A percentile compares a stretch with the other conserved stretches of the same genome.
phyloP scores from a whole-genome alignment of 768 basidiomycete species.

The Boletus vinaceobasis region DNA sequence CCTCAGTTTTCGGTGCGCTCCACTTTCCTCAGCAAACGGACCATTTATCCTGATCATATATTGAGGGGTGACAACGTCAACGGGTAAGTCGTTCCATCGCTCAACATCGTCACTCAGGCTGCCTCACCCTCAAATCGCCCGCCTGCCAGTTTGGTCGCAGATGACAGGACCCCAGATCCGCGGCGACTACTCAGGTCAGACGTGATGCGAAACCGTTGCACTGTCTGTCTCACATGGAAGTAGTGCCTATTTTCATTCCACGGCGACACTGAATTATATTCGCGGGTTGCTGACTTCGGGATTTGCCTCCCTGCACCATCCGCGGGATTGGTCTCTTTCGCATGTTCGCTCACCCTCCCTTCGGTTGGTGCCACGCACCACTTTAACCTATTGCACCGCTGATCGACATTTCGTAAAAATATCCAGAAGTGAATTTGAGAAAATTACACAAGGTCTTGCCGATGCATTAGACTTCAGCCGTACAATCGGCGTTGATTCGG shows the following conservation, averaged over 20 bases:
- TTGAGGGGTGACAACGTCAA: slow-evolving; percentile 94
- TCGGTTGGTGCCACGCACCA: slow-evolving; percentile 40
- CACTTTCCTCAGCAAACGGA: background rate
- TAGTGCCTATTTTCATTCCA: slow-evolving; percentile 95
- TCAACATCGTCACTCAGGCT: background rate
- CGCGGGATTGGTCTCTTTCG: slow-evolving; percentile 85
- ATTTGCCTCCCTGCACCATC: slow-evolving; percentile 90
- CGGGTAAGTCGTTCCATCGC: slow-evolving; percentile 47
- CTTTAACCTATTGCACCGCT: slow-evolving; percentile 4
- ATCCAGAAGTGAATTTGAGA: slow-evolving; percentile 74
- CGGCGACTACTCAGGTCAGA: slow-evolving; percentile 73
- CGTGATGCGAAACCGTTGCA: background rate
- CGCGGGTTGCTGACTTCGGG: slow-evolving; percentile 86
- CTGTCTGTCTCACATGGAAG: slow-evolving; percentile 5
- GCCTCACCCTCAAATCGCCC: background rate
- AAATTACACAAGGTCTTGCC: slow-evolving; percentile 76
- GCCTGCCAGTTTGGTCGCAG: slow-evolving; percentile 48
- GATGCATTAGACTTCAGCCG: slow-evolving; percentile 93
- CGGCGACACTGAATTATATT: slow-evolving; percentile 89
- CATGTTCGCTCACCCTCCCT: slow-evolving; percentile 86
- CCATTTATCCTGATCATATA: background rate
- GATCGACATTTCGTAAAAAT: slow-evolving; percentile 10
- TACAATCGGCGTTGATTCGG: slow-evolving; percentile 75
- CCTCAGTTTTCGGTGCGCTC: slow-evolving; percentile 77
- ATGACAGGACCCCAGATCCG: slow-evolving; percentile 87